Evolutionary conservation across 352 stramenopile genomes (phyloP).

Genomic region (Globisporangium spiculum): DNA sequence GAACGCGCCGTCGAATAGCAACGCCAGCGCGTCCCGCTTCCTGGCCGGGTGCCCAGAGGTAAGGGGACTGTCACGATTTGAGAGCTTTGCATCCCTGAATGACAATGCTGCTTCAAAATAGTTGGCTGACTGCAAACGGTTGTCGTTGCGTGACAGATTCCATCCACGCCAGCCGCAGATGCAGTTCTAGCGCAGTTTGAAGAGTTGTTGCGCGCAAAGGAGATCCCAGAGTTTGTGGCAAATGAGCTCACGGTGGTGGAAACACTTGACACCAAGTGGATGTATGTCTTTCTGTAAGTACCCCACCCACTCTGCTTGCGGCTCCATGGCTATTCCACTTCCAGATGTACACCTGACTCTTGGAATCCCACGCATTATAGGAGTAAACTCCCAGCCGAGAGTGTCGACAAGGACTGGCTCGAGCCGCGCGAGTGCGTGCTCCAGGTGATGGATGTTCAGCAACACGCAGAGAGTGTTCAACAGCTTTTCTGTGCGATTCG

Average conservation of each 20-base stretch:
- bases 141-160: slow-evolving; percentile 33
- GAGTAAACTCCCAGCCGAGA: slow-evolving; percentile 42
- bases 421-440: slow-evolving; percentile 49
- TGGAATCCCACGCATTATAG: slow-evolving; percentile 13
- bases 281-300: slow-evolving; percentile 66
- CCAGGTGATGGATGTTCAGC: slow-evolving; percentile 36
- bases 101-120: neutral
- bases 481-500: slow-evolving; percentile 61
- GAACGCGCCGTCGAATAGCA: slow-evolving; percentile 40
- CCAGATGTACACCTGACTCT: neutral
- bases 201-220: slow-evolving; percentile 33
- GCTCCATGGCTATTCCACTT: neutral
- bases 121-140: neutral
- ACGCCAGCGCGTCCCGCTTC: slow-evolving; percentile 33
- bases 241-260: slow-evolving; percentile 47
- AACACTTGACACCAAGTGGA: slow-evolving; percentile 61
- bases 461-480: slow-evolving; percentile 31
- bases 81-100: neutral
- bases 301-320: neutral
- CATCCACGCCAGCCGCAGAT: slow-evolving; percentile 29
- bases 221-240: slow-evolving; percentile 23
- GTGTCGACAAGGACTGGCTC: slow-evolving; percentile 40
- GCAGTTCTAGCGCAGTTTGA: slow-evolving; percentile 48
- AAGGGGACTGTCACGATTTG: neutral
- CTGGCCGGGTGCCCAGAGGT: slow-evolving; percentile 62